These are phyloP conservation scores for Buxus sempervirens DNA, from an alignment of 164 flowering plant species.

Conservation along the genomic window DNA sequence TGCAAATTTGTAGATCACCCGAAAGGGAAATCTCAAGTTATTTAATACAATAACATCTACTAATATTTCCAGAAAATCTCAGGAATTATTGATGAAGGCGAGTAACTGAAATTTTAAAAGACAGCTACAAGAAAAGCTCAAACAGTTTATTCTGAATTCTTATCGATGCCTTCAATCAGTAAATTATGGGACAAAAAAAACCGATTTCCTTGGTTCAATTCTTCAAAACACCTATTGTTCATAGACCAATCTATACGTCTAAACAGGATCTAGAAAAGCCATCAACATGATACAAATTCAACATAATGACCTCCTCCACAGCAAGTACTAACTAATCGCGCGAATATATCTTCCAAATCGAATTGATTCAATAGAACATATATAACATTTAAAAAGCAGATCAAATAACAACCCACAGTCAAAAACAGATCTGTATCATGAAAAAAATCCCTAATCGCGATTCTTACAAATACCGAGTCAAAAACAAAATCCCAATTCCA, in stretches of 20 bases:
- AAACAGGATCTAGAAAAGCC: not conserved
- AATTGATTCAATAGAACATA: no score
- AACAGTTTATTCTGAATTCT: no score
- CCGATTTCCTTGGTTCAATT: not conserved
- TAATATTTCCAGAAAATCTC: no score
- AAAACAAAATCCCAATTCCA: constrained; percentile 6
- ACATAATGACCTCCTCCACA: not conserved
- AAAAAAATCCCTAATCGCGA: constrained; percentile 2
- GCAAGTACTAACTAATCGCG: not conserved
- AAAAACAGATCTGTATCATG: not conserved
- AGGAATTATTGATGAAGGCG: no score
- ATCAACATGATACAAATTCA: not conserved
- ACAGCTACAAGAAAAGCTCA: no score
- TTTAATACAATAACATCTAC: no score
- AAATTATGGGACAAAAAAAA: no score
- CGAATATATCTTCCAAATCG: not conserved
- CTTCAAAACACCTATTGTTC: not conserved
- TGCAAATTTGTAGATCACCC: no score
- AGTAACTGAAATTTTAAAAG: no score
- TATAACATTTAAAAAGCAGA: not conserved
- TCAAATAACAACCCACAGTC: not conserved
- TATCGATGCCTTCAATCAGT: no score
- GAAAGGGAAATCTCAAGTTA: no score
- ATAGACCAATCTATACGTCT: not conserved
- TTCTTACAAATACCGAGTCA: not conserved